These are phyloP conservation scores for Pseudoneurospora amorphoporcata DNA, from an alignment of 495 filamentous ascomycete genomes.

Conservation along the genomic window DNA sequence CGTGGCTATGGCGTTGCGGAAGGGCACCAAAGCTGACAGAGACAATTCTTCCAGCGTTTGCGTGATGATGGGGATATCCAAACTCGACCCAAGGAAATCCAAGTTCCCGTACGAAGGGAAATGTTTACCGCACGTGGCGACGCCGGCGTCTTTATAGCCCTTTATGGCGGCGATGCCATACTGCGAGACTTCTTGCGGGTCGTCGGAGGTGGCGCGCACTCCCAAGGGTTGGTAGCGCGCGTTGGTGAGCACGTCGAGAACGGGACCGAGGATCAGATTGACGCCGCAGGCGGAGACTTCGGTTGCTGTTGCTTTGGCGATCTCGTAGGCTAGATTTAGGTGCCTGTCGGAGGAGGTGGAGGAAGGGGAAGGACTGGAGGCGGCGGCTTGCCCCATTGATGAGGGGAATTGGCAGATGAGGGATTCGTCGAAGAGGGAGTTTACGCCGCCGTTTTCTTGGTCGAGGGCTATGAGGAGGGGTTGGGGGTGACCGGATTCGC, in stretches of 20 bases:
- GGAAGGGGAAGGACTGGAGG: slow-evolving; percentile 41
- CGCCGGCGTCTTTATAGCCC: slow-evolving; percentile 75
- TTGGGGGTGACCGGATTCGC: slow-evolving; percentile 74
- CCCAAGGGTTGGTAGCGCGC: slow-evolving; percentile 78
- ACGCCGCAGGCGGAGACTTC: slow-evolving; percentile 79
- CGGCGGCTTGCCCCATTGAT: slow-evolving; percentile 82
- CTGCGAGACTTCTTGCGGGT: slow-evolving; percentile 80
- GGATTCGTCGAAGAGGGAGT: slow-evolving; percentile 84
- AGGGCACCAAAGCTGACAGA: slow-evolving; percentile 72
- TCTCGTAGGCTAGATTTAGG: slow-evolving; percentile 62
- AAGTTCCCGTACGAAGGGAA: slow-evolving; percentile 89
- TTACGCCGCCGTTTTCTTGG: slow-evolving; percentile 92
- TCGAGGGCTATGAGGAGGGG: slow-evolving; percentile 78
- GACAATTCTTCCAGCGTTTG: slow-evolving; percentile 82
- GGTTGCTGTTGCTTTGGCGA: slow-evolving; percentile 78
- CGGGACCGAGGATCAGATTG: slow-evolving; percentile 84
- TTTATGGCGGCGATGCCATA: slow-evolving; percentile 82
- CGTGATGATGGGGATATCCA: slow-evolving; percentile 85
- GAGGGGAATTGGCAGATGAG: slow-evolving; percentile 87
- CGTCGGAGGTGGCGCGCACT: slow-evolving; percentile 72
- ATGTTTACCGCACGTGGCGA: slow-evolving; percentile 83
- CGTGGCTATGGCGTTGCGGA: slow-evolving; percentile 71
- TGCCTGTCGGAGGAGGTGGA: background rate
- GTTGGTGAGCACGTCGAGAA: slow-evolving; percentile 84
- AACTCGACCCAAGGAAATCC: slow-evolving; percentile 76